Conservation (phyloP, 306 rosid genomes). For the Lithocarpus polystachyus region DNA sequence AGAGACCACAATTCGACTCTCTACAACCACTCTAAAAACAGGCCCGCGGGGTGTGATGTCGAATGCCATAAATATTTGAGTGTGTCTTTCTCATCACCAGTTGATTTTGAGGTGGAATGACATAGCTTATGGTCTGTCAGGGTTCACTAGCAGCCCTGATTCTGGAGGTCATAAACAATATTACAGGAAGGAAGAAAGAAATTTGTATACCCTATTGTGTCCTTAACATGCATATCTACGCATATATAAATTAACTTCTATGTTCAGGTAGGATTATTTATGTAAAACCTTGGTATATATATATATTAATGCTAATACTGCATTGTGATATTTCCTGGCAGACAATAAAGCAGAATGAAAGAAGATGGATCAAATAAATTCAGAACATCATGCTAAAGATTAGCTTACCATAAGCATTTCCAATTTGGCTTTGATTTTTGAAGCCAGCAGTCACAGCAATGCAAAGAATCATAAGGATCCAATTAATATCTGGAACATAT, state of each 20-base stretch:
- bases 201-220: background rate
- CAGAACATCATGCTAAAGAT: background rate
- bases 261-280: background rate
- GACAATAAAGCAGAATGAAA: background rate
- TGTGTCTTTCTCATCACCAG: no score
- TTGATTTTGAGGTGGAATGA: no score
- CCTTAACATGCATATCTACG: background rate
- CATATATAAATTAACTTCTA: background rate
- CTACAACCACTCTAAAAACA: no score
- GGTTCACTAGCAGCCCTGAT: background rate
- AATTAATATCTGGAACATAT: conserved; percentile 87
- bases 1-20: no score
- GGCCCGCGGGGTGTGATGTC: no score
- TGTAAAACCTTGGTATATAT: background rate
- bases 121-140: no score
- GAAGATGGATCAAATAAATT: background rate
- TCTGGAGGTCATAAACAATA: background rate
- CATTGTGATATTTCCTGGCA: background rate
- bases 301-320: background rate
- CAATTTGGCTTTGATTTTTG: conserved; percentile 80
- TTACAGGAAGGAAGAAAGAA: background rate
- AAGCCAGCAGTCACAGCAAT: conserved; percentile 92
- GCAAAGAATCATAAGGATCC: conserved; percentile 96
- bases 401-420: conserved; percentile 83
- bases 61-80: no score